Percentiles rank a stretch among this genome's conserved stretches.
These are phyloP conservation scores for Leishmania tropica DNA, from an alignment of 208 protist species.

Conservation along the genomic window DNA sequence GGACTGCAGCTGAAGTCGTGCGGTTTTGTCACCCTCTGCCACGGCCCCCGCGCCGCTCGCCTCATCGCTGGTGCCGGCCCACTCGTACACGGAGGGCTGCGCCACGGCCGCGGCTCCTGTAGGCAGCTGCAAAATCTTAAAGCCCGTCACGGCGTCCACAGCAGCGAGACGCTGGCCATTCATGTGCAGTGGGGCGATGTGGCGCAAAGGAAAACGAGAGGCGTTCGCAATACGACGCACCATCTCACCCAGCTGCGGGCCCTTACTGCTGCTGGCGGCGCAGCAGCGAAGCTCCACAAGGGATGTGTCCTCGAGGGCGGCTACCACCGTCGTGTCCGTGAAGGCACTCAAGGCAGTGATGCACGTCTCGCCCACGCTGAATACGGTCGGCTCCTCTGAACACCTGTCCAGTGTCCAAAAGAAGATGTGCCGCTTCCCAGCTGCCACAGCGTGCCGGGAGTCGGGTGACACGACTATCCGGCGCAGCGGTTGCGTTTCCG, in stretches of 20 bases:
- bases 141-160: conserved; percentile 60
- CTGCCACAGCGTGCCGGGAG: conserved; percentile 45
- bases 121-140: conserved; percentile 56
- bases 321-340: conserved; percentile 44
- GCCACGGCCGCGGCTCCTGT: neutral
- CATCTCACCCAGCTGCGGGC: conserved; percentile 14
- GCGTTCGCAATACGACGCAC: conserved; percentile 25
- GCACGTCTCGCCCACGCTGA: conserved; percentile 14
- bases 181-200: conserved; percentile 42
- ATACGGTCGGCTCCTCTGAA: conserved; percentile 18
- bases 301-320: conserved; percentile 37
- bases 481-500: conserved; percentile 43
- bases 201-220: conserved; percentile 31
- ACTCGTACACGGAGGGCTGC: conserved; percentile 13
- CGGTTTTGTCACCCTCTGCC: neutral
- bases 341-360: conserved; percentile 69
- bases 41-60: neutral
- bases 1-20: conserved; percentile 27
- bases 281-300: conserved; percentile 53
- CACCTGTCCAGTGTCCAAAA: conserved; percentile 54
- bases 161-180: conserved; percentile 49
- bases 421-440: conserved; percentile 45
- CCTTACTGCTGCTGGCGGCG: neutral
- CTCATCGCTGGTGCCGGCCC: neutral
- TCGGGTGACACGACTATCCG: conserved; percentile 46